Evolutionary conservation across 2,329 filamentous ascomycete genomes (phyloP).

Genomic region (Periconia sp.): DNA sequence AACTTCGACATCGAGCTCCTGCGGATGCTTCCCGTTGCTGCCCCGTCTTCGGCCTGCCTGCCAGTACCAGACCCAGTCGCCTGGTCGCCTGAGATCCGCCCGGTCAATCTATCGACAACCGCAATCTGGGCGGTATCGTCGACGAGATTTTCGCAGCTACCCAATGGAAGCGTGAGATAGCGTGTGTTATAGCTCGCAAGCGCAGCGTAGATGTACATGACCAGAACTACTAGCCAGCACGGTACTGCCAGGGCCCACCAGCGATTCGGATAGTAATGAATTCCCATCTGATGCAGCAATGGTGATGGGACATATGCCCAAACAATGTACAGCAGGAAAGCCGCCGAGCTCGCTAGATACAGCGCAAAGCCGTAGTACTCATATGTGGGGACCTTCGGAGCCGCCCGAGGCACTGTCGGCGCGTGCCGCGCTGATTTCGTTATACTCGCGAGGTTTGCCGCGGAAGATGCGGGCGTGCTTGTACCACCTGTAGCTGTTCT

Average conservation of each 20-base stretch:
- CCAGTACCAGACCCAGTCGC: constrained; percentile 27
- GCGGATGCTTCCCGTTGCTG: constrained; percentile 44
- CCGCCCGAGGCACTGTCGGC: constrained; percentile 77
- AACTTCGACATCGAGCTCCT: constrained; percentile 38
- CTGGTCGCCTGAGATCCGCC: constrained; percentile 56
- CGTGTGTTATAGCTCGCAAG: constrained; percentile 90
- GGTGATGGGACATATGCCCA: constrained; percentile 94
- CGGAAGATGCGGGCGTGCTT: constrained; percentile 41
- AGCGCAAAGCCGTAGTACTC: constrained; percentile 99
- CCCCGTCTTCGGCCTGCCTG: constrained; percentile 48
- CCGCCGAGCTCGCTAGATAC: constrained; percentile 84
- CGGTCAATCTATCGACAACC: constrained; percentile 72
- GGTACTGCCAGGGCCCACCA: constrained; percentile 98
- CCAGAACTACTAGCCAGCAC: constrained; percentile 83
- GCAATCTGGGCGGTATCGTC: constrained; percentile 89
- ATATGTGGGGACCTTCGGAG: constrained; percentile 96
- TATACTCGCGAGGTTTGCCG: constrained; percentile 65
- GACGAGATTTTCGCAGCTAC: constrained; percentile 84
- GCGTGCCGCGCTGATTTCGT: constrained; percentile 64
- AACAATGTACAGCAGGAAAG: constrained; percentile 74
- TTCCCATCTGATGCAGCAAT: constrained; percentile 89
- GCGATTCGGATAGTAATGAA: constrained; percentile 94
- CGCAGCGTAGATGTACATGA: constrained; percentile 94
- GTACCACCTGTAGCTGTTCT: constrained; percentile 22
- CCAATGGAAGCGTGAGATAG: constrained; percentile 81